These are phyloP conservation scores for Sugiyamaella japonica DNA, from an alignment of 1,139 yeast species.

Conservation along the genomic window DNA sequence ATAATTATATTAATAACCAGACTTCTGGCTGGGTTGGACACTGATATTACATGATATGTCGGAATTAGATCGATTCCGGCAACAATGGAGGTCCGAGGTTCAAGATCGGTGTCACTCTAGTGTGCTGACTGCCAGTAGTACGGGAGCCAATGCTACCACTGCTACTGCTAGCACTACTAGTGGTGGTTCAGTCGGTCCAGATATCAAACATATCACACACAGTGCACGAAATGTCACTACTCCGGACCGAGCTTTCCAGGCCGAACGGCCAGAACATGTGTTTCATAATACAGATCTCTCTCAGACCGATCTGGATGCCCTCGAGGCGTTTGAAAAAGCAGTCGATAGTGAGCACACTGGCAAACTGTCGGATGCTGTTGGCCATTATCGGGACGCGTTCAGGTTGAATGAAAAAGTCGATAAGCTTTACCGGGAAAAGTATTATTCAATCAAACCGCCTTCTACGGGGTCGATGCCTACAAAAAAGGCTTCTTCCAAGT, in stretches of 20 bases:
- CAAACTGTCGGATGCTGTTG: conserved; percentile 76
- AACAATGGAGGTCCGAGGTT: conserved; percentile 25
- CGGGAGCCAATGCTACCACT: not conserved
- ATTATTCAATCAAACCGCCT: conserved; percentile 28
- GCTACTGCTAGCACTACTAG: not conserved
- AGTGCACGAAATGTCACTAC: not conserved
- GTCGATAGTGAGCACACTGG: conserved; percentile 73
- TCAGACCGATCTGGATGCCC: conserved; percentile 45
- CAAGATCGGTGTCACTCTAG: conserved; percentile 1
- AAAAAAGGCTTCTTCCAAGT: not conserved
- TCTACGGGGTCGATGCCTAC: not conserved
- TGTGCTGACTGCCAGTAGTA: not conserved
- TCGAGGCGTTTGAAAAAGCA: conserved; percentile 66
- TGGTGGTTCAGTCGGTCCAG: not conserved
- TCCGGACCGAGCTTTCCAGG: conserved; percentile 20
- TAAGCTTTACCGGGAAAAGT: conserved; percentile 58
- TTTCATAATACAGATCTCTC: conserved; percentile 25
- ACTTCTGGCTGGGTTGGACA: no score
- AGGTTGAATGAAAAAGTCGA: conserved; percentile 61
- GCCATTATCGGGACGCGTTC: conserved; percentile 69
- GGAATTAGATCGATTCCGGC: conserved; percentile 26
- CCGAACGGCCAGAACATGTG: conserved; percentile 24
- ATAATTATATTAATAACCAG: no score
- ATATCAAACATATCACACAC: not conserved
- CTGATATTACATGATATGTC: conserved; percentile 14